Percentiles rank a stretch among this genome's conserved stretches.
phyloP scores from a whole-genome alignment of 78 protist genomes.

The Chrysochromulina tobinii region DNA sequence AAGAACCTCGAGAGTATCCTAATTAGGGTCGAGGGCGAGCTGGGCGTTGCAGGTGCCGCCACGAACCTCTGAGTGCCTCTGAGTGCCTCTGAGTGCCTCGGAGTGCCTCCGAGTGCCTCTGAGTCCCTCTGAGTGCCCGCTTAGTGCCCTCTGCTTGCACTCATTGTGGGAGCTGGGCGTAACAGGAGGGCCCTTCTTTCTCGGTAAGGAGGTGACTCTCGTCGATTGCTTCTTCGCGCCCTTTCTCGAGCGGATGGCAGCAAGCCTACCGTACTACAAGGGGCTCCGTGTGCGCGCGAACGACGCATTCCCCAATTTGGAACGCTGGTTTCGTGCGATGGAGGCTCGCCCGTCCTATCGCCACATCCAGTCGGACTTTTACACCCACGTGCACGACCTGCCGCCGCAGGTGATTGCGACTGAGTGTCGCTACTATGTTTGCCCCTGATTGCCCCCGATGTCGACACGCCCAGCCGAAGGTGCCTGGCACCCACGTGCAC shows the following conservation, averaged over 20 bases:
- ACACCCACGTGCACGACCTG: constrained; percentile 45
- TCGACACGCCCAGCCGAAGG: too few relatives aligned
- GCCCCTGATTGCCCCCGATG: too few relatives aligned
- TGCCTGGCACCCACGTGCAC: neutral
- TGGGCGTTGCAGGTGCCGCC: neutral
- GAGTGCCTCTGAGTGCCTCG: too few relatives aligned
- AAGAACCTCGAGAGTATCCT: neutral
- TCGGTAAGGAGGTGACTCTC: neutral
- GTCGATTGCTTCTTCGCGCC: constrained; percentile 39
- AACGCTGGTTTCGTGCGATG: constrained; percentile 15
- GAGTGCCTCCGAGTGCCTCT: too few relatives aligned
- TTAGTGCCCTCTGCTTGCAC: too few relatives aligned
- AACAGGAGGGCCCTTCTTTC: constrained; percentile 36
- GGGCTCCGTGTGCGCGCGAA: constrained; percentile 13
- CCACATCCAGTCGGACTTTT: constrained; percentile 21
- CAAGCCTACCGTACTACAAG: constrained; percentile 40
- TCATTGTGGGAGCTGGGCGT: neutral
- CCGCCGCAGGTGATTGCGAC: constrained; percentile 26
- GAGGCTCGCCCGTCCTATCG: neutral
- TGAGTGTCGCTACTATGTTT: too few relatives aligned
- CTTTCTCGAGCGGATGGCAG: constrained; percentile 45
- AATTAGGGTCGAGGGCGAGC: neutral
- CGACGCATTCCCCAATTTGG: neutral
- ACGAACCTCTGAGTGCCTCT: too few relatives aligned
- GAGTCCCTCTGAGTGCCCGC: too few relatives aligned